These are phyloP conservation scores for Garcileccinum viscosum DNA, from an alignment of 1,284 basidiomycete genomes.

Conservation along the genomic window DNA sequence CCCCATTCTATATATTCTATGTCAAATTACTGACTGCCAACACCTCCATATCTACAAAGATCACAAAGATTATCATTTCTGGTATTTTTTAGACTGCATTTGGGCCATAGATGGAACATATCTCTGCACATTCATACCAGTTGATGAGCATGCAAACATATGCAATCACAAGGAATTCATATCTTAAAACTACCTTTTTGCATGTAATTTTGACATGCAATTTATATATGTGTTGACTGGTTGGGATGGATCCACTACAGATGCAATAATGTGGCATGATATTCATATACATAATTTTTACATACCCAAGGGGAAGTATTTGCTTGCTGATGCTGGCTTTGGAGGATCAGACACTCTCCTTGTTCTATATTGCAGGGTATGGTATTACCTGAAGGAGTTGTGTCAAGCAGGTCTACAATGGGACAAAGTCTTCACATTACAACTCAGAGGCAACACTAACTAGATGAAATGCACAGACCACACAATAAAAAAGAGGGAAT, in stretches of 20 bases:
- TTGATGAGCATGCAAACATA: not conserved
- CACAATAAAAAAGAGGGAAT: slow-evolving; percentile 44
- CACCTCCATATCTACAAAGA: not conserved
- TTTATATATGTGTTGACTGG: slow-evolving; percentile 3
- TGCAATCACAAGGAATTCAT: slow-evolving; percentile 4
- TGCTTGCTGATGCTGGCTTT: not conserved
- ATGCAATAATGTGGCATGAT: slow-evolving; percentile 1
- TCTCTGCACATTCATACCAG: not conserved
- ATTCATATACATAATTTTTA: not conserved
- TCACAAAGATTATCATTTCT: not conserved
- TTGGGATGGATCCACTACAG: not conserved
- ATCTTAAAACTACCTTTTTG: slow-evolving; percentile 9
- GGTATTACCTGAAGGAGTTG: not conserved
- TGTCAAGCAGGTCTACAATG: too few relatives aligned
- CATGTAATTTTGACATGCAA: slow-evolving; percentile 6
- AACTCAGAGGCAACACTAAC: too few relatives aligned
- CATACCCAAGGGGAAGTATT: not conserved
- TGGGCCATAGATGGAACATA: not conserved
- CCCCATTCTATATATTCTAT: not conserved
- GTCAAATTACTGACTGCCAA: not conserved
- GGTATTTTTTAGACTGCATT: not conserved
- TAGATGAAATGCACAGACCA: too few relatives aligned
- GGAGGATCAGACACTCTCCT: not conserved
- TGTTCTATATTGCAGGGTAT: not conserved
- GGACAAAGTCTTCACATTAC: too few relatives aligned